Base-by-base conservation (phyloP, 2,329 filamentous ascomycete species). In the Talaromyces sp. region DNA sequence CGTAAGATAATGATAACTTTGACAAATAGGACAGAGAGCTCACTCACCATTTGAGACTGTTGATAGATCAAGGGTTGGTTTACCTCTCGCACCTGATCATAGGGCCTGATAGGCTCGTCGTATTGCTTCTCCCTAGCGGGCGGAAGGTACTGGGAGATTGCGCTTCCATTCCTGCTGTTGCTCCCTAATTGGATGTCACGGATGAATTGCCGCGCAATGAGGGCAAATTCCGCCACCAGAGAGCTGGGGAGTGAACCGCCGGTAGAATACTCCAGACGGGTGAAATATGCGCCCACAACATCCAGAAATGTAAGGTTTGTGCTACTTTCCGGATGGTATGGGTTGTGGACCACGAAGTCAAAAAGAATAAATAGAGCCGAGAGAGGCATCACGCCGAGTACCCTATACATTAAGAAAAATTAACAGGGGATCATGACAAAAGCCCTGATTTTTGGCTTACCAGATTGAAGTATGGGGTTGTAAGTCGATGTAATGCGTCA, bases 161-260 rank as follows among this genome's bases (percentile, higher is more conserved):
- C 37, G 43, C 15, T n/a, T 6, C 37, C 43, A 11, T 6, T 45
- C 22, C 22, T 19, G 11, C 45, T 35, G 13, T 17, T 41, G 33
- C 62, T 56, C 1, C 43, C 35, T 25, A 60, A 47, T 41, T 68
- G 65, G 10, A 68, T 63, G 33, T 68, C 65, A 58, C 64, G 49
- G 45, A 80, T 74, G 39, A 80, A 81, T 47, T 81, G 75, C 1
- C 79, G 71, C 0, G 80, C 80, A 56, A 82, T 80, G 64, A 80
- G 73, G 0, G 77, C 73, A 64, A 81, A 80, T 47, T 80, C 76
- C 2, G 76, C 71, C 3, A 81, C 69, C 4, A 80, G 68, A 1
- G 77, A 79, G 0, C 73, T 73, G 0, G 77, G 79, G 0, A 82
- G 67, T 3, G 72, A 70, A 0, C 78, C 76, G 1, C 70, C 72